Base-by-base conservation (phyloP, 2,329 filamentous ascomycete genomes). In the Stachybotrys elegans region DNA sequence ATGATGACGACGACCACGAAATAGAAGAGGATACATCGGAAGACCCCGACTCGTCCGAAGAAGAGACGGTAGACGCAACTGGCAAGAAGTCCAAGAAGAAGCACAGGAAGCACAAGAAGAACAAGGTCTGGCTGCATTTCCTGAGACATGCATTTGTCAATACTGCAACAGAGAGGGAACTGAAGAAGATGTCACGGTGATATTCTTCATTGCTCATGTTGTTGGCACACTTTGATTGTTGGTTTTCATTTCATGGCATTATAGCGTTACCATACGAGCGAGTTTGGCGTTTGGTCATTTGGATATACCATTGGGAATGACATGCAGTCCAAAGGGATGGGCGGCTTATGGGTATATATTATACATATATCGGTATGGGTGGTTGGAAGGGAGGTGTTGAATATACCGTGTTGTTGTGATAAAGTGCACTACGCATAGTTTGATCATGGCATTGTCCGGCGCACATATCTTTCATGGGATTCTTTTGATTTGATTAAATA, bases 71-170 rank as follows among this genome's bases (percentile, higher is more conserved):
- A 31, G 56, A 58, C 6, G 54, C 56, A 19, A 56, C 61, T 12
- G 48, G 67, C 40, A 66, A 69, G 36, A 67, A 69, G 46, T 67
- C 71, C 48, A 70, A 69, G 40, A 70, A 71, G 47, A 68, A 75
- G 50, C 69, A 76, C 52, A 71, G 73, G 43, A 77, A 76, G 57
- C 71, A 75, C 44, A 67, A 70, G 49, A 71, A 71, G 53, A 84
- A 85, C 59, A 81, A 84, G 60, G 71, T 81, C 6, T 95, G 90
- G 90, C 73, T 83, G 48, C 80, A 84, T 40, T 95, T 95, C 60
- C 68, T 94, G 22, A 65, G 71, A 47, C 81, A 88, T 44, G 90
- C 90, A 1, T 95, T 93, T 67, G 86, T 95, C 19, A 79, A 82
- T 31, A 90, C 84, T 4, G 67, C 86, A 54, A 75, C 80, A 41